A percentile compares a stretch with the other conserved stretches of the same genome.
These are phyloP conservation scores for Moesziomyces parantarcticus DNA, from an alignment of 1,284 basidiomycete species.

Conservation along the genomic window DNA sequence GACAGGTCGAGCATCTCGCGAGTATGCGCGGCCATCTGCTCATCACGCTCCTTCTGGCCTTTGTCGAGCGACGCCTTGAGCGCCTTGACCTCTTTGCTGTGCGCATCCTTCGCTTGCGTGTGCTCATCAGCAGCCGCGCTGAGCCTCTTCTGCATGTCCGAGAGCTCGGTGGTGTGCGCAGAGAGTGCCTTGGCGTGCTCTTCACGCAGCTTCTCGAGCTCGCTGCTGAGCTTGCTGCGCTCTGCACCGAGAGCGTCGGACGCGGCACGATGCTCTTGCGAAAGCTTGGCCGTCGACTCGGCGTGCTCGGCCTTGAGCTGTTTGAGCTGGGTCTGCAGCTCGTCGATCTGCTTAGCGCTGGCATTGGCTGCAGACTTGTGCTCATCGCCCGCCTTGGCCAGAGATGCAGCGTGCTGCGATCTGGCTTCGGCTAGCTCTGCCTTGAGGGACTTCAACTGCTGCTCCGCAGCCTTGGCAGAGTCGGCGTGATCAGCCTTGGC, in stretches of 20 bases:
- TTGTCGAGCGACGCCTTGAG: constrained; percentile 27
- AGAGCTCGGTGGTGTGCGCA: constrained; percentile 13
- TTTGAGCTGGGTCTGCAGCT: constrained; percentile 4
- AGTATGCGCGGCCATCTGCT: constrained; percentile 33
- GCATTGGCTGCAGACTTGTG: background rate
- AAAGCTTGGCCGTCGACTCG: background rate
- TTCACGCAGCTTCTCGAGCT: constrained; percentile 22
- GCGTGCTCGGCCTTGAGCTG: background rate
- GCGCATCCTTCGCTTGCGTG: constrained; percentile 8
- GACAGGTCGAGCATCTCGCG: constrained; percentile 40
- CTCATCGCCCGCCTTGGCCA: background rate
- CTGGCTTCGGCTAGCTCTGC: too few species aligned
- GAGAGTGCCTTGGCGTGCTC: constrained; percentile 13
- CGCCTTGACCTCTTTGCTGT: constrained; percentile 13
- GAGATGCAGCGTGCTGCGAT: constrained; percentile 4
- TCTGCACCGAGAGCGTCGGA: constrained; percentile 15
- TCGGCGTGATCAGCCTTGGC: constrained; percentile 1
- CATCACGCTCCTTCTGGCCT: constrained; percentile 23
- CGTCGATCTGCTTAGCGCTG: background rate
- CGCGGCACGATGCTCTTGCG: constrained; percentile 10
- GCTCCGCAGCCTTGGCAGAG: too few species aligned
- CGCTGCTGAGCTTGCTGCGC: constrained; percentile 2
- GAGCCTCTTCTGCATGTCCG: constrained; percentile 8
- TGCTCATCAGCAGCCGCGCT: constrained; percentile 8
- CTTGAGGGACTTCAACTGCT: too few species aligned